A percentile compares a stretch with the other conserved stretches of the same genome.
These are phyloP conservation scores for Oehlia diaphana DNA, from an alignment of 192 early-diverging fungal genomes.

Conservation along the genomic window DNA sequence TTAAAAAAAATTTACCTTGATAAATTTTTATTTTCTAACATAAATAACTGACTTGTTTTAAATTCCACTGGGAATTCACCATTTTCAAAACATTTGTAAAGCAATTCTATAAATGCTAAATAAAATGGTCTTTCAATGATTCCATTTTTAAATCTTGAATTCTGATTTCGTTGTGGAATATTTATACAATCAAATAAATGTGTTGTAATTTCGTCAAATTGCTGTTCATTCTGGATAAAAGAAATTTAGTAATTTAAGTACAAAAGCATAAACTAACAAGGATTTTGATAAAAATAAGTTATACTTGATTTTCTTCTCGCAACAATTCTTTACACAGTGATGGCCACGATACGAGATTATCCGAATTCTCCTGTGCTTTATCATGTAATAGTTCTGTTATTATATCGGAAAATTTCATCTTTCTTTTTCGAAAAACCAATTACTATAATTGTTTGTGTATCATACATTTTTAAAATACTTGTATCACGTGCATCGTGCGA, in stretches of 20 bases:
- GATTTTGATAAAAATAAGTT: no score
- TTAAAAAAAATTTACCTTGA: conserved; percentile 7
- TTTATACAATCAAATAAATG: conserved; percentile 23
- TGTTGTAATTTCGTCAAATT: background rate
- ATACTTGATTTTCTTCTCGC: conserved; percentile 4
- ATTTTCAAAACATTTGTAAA: conserved; percentile 17
- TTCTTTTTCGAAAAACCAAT: no score
- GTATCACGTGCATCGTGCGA: no score
- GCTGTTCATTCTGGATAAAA: background rate
- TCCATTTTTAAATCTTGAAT: conserved; percentile 23
- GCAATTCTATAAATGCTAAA: conserved; percentile 24
- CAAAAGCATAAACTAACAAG: background rate
- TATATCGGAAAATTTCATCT: background rate
- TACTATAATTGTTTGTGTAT: no score
- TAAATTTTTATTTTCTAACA: conserved; percentile 28
- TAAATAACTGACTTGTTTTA: conserved; percentile 15
- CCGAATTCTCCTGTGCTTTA: background rate
- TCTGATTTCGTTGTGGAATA: background rate
- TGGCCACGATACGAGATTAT: background rate
- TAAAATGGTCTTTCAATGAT: conserved; percentile 27
- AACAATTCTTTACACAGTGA: conserved; percentile 2
- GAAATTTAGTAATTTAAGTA: background rate
- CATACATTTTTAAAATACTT: no score
- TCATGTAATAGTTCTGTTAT: background rate
- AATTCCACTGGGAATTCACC: conserved; percentile 8